Percentiles rank a stretch among this genome's conserved stretches.
These are phyloP conservation scores for Geotrichum restrictum DNA, from an alignment of 1,139 yeast genomes.

Conservation along the genomic window DNA sequence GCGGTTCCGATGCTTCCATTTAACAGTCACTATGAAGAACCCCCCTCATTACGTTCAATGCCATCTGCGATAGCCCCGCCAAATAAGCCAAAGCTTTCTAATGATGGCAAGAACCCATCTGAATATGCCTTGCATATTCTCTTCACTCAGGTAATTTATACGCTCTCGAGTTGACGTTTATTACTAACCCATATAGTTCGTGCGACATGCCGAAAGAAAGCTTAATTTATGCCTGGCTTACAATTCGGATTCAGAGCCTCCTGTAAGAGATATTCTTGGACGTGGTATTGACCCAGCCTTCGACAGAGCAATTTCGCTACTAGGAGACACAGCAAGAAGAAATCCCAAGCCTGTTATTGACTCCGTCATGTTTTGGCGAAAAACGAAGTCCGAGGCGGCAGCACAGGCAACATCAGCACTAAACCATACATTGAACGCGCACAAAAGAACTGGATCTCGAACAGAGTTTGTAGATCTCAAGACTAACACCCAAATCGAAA, in stretches of 20 bases:
- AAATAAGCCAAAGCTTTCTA: conserved; percentile 5
- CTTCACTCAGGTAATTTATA: conserved; percentile 60
- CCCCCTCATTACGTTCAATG: conserved; percentile 4
- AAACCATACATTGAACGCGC: conserved; percentile 14
- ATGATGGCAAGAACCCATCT: conserved; percentile 64
- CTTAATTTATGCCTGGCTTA: conserved; percentile 68
- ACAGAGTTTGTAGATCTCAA: conserved; percentile 9
- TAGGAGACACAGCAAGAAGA: conserved; percentile 84
- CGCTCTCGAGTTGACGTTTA: background rate
- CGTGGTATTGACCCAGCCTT: conserved; percentile 84
- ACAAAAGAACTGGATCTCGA: conserved; percentile 15
- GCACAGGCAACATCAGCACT: conserved; percentile 51
- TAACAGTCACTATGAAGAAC: conserved; percentile 3
- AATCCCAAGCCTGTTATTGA: conserved; percentile 96
- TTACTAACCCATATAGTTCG: conserved; percentile 47
- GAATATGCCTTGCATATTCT: conserved; percentile 92
- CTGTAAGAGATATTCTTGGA: conserved; percentile 72
- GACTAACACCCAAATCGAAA: conserved; percentile 6
- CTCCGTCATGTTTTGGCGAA: conserved; percentile 97
- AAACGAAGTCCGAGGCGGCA: conserved; percentile 82
- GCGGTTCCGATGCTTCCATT: conserved; percentile 3
- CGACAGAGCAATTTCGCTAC: conserved; percentile 76
- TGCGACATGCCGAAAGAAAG: conserved; percentile 86
- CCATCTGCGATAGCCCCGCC: conserved; percentile 7
- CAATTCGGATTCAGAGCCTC: conserved; percentile 68